Conservation (phyloP, 1,284 basidiomycete genomes). For the Boletus semigastroideus region DNA sequence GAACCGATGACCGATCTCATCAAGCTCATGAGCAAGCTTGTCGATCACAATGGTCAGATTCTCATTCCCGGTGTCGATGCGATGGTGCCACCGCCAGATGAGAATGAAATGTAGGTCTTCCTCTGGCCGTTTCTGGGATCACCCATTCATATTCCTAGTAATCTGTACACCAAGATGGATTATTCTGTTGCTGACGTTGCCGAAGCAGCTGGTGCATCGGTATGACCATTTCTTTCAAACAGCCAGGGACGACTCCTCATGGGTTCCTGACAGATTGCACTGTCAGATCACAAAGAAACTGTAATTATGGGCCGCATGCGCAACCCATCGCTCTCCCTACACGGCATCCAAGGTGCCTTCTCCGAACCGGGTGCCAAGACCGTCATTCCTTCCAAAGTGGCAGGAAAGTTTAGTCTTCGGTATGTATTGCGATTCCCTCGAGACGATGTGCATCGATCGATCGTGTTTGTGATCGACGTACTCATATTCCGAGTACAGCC, state of each 20-base stretch:
- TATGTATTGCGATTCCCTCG: constrained; percentile 36
- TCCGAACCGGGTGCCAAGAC: constrained; percentile 88
- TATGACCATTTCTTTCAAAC: background rate
- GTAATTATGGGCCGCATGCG: constrained; percentile 91
- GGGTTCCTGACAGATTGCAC: constrained; percentile 39
- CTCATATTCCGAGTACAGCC: constrained; percentile 37
- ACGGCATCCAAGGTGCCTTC: constrained; percentile 98
- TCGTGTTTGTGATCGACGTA: background rate
- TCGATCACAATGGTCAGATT: constrained; percentile 81
- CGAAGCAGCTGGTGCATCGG: constrained; percentile 70
- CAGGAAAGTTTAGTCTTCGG: constrained; percentile 94
- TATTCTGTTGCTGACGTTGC: constrained; percentile 79
- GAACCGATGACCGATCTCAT: constrained; percentile 88
- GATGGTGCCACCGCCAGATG: constrained; percentile 76
- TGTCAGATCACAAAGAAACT: constrained; percentile 81
- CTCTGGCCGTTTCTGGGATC: background rate
- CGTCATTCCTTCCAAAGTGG: constrained; percentile 90
- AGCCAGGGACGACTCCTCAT: background rate
- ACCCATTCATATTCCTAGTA: constrained; percentile 31
- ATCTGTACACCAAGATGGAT: constrained; percentile 75
- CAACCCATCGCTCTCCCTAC: constrained; percentile 86
- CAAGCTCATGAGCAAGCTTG: constrained; percentile 82
- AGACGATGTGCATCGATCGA: background rate
- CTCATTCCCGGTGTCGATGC: constrained; percentile 91
- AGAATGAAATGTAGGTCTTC: constrained; percentile 65